Base-by-base conservation (phyloP, 2,329 filamentous ascomycete species). In the Scedosporium dehoogii region DNA sequence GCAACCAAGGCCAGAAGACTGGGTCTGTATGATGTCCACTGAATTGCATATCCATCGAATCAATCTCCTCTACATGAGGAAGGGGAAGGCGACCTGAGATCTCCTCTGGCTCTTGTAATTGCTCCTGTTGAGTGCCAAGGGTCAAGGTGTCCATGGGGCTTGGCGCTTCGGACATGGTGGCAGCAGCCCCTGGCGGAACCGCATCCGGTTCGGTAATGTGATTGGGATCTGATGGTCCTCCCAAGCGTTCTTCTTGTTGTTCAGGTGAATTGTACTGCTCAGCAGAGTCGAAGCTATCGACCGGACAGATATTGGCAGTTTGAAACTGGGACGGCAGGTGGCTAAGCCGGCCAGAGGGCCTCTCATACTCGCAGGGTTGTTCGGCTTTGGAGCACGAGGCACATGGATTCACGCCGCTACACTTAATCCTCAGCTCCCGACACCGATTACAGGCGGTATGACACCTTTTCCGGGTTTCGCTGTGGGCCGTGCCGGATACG, bases 361-460 rank as follows among this genome's bases (percentile, higher is more conserved):
- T 25, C 12, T 48, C 58, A 33, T 48, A 60, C 12, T 60, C 41
- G 42, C 58, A 60, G 3, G 58, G 6, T 41, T 60, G 42, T 6
- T n/a, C 16, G 3, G 58, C 38, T 16, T 23, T 48, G 9, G 23
- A 46, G n/a, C 58, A 60, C 1, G 23, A 10, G 9, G 25, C 33
- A 33, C 58, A 60, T 5, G 58, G 58, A 4, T 21, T 27, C 18
- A n/a, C 41, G n/a, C 58, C 58, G 18, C 46, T 46, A 29, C 58
- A 60, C 41, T 51, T 46, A 21, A 51, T 48, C 9, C 46, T 46
- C 7, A 60, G 42, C 9, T 60, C 58, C 14, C 58, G 58, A 18
- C 58, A 60, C 23, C 58, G 16, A 29, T 60, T 48, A 41, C 58
- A 60, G 10, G 58, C 58, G 18, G 58, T 60, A 29, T 60, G 58